Conservation (phyloP, 2,329 filamentous ascomycete genomes). For the Curvularia sp. region DNA sequence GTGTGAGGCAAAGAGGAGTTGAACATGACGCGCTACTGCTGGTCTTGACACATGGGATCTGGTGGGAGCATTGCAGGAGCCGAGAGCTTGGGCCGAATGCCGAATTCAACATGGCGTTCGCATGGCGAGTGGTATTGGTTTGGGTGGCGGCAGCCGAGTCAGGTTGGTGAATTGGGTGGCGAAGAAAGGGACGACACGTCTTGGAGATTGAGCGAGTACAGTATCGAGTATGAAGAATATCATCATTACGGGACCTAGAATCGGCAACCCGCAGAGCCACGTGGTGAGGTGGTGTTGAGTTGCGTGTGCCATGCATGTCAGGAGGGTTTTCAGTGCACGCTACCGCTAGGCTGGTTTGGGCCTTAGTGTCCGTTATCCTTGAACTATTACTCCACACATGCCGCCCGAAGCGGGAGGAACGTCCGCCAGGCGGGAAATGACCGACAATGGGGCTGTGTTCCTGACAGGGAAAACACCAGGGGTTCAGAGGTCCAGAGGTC, state of each 20-base stretch:
- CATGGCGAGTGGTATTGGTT: conserved; percentile 6
- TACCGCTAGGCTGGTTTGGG: conserved; percentile 2
- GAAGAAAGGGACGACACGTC: conserved; percentile 1
- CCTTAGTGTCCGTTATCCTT: conserved; percentile 13
- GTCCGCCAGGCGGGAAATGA: conserved; percentile 13
- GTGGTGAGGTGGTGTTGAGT: conserved; percentile 1
- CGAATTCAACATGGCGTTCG: conserved; percentile 40
- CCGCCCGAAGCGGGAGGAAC: conserved; percentile 17
- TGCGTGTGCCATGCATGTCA: conserved; percentile 4
- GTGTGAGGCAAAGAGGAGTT: conserved; percentile 2
- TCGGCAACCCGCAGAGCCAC: conserved; percentile 13
- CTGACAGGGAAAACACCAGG: conserved; percentile 11
- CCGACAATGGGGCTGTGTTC: conserved; percentile 7
- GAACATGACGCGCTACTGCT: conserved; percentile 1
- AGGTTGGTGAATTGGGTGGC: conserved; percentile 6
- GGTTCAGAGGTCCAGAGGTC: background rate
- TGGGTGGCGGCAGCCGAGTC: conserved; percentile 7
- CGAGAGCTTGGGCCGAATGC: conserved; percentile 23
- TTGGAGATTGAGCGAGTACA: background rate
- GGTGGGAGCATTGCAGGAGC: conserved; percentile 14
- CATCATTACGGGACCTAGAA: conserved; percentile 2
- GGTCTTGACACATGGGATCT: conserved; percentile 1
- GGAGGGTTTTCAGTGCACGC: conserved; percentile 11
- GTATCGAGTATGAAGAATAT: background rate
- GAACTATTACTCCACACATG: conserved; percentile 14